These are phyloP conservation scores for Ciborinia camelliae DNA, from an alignment of 2,329 filamentous ascomycete genomes.

Conservation along the genomic window DNA sequence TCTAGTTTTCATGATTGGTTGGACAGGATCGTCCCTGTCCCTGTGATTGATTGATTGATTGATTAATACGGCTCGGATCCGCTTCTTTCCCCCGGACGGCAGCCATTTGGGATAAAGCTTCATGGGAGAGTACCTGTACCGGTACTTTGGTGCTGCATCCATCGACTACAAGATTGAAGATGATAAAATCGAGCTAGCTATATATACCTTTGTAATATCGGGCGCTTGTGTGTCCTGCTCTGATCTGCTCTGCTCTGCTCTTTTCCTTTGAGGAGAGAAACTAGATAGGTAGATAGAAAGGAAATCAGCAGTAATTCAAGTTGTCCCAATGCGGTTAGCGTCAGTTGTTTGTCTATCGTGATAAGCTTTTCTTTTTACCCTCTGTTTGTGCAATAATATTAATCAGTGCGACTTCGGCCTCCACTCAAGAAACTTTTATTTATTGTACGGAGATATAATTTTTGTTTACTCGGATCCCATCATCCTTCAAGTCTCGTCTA, in stretches of 20 bases:
- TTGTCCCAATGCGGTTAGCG: constrained; percentile 2
- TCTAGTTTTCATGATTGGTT: constrained; percentile 8
- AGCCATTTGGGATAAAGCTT: background rate
- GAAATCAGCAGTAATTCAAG: background rate
- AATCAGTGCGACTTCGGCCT: constrained; percentile 5
- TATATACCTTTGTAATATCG: background rate
- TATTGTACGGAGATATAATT: background rate
- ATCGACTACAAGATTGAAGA: background rate
- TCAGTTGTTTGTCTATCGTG: background rate
- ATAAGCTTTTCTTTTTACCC: constrained; percentile 2
- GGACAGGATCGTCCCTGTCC: background rate
- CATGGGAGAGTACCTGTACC: background rate
- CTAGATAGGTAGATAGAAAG: background rate
- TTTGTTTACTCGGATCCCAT: background rate
- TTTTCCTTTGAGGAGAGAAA: background rate
- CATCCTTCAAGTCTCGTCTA: background rate
- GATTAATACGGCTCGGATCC: background rate
- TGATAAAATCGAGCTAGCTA: background rate
- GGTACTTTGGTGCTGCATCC: background rate
- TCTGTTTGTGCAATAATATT: no score
- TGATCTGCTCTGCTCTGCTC: no score
- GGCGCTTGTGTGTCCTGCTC: no score
- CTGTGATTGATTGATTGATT: background rate
- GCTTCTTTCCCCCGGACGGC: constrained; percentile 8
- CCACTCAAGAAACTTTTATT: background rate